Evolutionary conservation across 805 yeast species (phyloP).

Genomic region (Kodamaea lidongshanica): DNA sequence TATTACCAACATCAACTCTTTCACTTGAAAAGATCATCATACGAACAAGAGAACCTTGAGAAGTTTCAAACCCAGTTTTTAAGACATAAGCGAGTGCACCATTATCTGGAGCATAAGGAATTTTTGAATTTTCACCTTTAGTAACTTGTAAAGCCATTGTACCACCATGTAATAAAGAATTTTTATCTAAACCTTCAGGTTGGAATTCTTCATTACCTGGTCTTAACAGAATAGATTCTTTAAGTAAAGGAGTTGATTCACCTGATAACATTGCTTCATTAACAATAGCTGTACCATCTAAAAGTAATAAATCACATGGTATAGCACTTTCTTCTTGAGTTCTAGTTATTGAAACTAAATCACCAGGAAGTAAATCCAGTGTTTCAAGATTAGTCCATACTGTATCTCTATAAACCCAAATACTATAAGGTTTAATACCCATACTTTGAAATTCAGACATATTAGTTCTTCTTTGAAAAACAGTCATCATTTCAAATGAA

Average conservation of each 20-base stretch:
- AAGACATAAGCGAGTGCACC: constrained; percentile 90
- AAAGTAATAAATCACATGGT: constrained; percentile 85
- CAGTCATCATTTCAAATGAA: constrained; percentile 89
- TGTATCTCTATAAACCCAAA: constrained; percentile 64
- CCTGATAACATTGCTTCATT: constrained; percentile 99
- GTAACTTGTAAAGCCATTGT: constrained; percentile 92
- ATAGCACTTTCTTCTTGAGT: constrained; percentile 86
- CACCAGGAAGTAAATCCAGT: constrained; percentile 82
- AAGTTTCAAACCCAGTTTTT: constrained; percentile 96
- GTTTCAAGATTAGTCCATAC: constrained; percentile 69
- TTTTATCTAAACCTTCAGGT: constrained; percentile 80
- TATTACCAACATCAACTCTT: constrained; percentile 92
- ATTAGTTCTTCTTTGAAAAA: constrained; percentile 90
- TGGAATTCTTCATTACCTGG: constrained; percentile 64
- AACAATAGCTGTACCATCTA: constrained; percentile 90
- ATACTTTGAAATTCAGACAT: constrained; percentile 93
- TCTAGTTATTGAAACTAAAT: constrained; percentile 79
- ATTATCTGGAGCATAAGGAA: constrained; percentile 74
- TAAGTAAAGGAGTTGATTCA: constrained; percentile 93
- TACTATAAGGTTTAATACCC: constrained; percentile 89
- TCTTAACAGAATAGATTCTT: constrained; percentile 84
- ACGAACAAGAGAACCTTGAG: constrained; percentile 95
- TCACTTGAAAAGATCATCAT: constrained; percentile 97
- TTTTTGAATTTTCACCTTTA: constrained; percentile 44
- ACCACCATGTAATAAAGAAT: constrained; percentile 88